phyloP scores from a whole-genome alignment of 495 filamentous ascomycete genomes.

The Hypoxylon crocopeplum region DNA sequence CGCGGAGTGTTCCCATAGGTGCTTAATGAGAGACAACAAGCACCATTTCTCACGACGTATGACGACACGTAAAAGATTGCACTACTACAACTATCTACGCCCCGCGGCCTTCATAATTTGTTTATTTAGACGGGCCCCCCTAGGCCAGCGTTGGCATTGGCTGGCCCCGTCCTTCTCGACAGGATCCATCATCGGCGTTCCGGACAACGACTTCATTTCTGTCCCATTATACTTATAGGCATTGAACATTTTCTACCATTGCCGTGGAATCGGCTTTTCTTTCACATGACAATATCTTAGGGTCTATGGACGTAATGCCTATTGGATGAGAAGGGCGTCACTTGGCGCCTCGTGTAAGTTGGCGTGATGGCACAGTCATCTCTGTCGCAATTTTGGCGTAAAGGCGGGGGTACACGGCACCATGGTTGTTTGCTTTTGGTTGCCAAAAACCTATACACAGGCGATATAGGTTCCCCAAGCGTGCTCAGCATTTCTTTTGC shows the following conservation, averaged over 20 bases:
- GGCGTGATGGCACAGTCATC: slow-evolving; percentile 23
- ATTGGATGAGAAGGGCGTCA: slow-evolving; percentile 23
- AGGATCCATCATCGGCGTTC: slow-evolving; percentile 39
- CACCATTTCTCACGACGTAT: slow-evolving; percentile 38
- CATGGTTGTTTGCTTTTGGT: slow-evolving; percentile 12
- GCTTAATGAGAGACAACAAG: slow-evolving; percentile 39
- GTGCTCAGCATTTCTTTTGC: slow-evolving; percentile 12
- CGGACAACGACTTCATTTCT: slow-evolving; percentile 18
- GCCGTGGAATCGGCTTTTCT: slow-evolving; percentile 19
- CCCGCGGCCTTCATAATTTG: slow-evolving; percentile 41
- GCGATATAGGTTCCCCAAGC: slow-evolving; percentile 21
- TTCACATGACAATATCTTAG: slow-evolving; percentile 10
- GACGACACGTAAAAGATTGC: slow-evolving; percentile 46
- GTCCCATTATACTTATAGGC: slow-evolving; percentile 24
- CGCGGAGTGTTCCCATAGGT: slow-evolving; percentile 48
- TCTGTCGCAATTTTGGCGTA: slow-evolving; percentile 26
- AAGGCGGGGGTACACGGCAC: slow-evolving; percentile 25
- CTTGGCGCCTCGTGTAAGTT: slow-evolving; percentile 27
- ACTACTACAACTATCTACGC: slow-evolving; percentile 40
- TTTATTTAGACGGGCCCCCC: slow-evolving; percentile 23
- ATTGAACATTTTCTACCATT: slow-evolving; percentile 22
- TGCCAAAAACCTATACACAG: slow-evolving; percentile 18
- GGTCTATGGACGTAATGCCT: slow-evolving; percentile 8
- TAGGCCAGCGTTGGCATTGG: slow-evolving; percentile 4
- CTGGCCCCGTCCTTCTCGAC: slow-evolving; percentile 8